phyloP scores from a whole-genome alignment of 192 early-diverging fungal species.

The Coemansia sp. region DNA sequence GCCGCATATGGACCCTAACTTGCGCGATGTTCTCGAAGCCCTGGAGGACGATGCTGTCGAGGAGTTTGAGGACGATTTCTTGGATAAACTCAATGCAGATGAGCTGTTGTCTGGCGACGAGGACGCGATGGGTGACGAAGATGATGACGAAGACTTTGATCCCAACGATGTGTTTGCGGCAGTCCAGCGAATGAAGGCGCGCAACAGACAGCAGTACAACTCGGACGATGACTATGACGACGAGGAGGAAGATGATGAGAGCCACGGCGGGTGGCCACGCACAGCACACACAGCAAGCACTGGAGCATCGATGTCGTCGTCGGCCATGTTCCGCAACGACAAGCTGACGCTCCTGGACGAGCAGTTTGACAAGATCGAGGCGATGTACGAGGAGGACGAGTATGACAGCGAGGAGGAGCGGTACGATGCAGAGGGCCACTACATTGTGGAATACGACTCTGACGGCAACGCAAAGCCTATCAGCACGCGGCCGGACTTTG shows the following conservation, averaged over 20 bases:
- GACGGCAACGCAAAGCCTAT: constrained; percentile 54
- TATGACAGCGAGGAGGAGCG: constrained; percentile 36
- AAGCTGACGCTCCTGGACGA: constrained; percentile 90
- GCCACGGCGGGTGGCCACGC: constrained; percentile 27
- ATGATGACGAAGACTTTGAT: constrained; percentile 41
- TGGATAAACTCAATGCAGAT: constrained; percentile 75
- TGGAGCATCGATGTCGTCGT: constrained; percentile 87
- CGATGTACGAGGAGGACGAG: constrained; percentile 42
- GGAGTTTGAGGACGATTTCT: constrained; percentile 72
- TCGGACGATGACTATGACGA: constrained; percentile 49
- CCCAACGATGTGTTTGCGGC: constrained; percentile 50
- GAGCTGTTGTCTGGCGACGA: constrained; percentile 64
- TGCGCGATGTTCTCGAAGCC: constrained; percentile 90
- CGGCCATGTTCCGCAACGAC: constrained; percentile 89
- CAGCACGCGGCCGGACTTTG: constrained; percentile 70
- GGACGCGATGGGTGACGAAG: constrained; percentile 13
- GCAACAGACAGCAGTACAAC: constrained; percentile 18
- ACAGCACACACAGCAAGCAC: constrained; percentile 54
- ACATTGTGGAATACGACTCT: constrained; percentile 56
- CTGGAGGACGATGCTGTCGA: constrained; percentile 88
- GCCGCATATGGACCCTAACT: constrained; percentile 75
- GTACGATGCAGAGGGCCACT: constrained; percentile 61
- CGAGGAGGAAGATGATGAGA: constrained; percentile 12
- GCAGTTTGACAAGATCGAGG: constrained; percentile 81
- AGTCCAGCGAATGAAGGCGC: constrained; percentile 50